Evolutionary conservation across 306 rosid species (phyloP), one percentile per base, ranked within the genome.

Genomic region (Quercus suber): DNA sequence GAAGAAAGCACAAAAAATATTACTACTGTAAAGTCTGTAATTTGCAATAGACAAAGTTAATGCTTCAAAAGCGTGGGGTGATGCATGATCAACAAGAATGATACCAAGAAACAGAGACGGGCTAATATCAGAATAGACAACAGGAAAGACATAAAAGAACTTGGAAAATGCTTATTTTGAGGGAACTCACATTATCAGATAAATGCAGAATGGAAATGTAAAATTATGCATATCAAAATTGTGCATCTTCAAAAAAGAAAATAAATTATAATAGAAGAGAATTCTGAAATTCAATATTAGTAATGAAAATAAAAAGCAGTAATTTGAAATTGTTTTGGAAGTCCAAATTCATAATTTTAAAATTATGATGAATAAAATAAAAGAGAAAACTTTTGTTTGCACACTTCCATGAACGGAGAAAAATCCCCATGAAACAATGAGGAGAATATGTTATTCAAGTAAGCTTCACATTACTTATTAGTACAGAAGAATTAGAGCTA

Each of bases 41-140:
- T 37, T 37, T 49, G 17, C 3, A 12, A 49, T 49, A 12, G 53
- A 49, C 53, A 49, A 49, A 49, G 5, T 49, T 49, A 49, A 49
- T 3, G 53, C 17, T 15, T 12, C 53, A 49, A 10, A 12, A 73
- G 51, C 30, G 82, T 63, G 63, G 55, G 78, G 60, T 27, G 78
- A 45, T 58, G 61, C 74, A 30, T 37, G 71, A 83, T 55, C 77
- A 56, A 68, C 76, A 73, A 77, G 65, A 77, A 80, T 27, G 53
- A 15, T 49, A 73, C 80, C 10, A 53, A 70, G 43, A 75, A 18
- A 23, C 63, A 33, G 75, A 63, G 65, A 63, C 56, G 57, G 77
- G 55, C 15, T 33, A 70, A 35, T 8, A 17, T 65, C n/a, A 75
- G 74, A 72, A 63, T 15, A 25, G 17, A 78, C 61, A 28, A 78